Evolutionary conservation across 441 rosid species (phyloP), one percentile per base, ranked within the genome.

Genomic region (Gossypium schwendimanii): DNA sequence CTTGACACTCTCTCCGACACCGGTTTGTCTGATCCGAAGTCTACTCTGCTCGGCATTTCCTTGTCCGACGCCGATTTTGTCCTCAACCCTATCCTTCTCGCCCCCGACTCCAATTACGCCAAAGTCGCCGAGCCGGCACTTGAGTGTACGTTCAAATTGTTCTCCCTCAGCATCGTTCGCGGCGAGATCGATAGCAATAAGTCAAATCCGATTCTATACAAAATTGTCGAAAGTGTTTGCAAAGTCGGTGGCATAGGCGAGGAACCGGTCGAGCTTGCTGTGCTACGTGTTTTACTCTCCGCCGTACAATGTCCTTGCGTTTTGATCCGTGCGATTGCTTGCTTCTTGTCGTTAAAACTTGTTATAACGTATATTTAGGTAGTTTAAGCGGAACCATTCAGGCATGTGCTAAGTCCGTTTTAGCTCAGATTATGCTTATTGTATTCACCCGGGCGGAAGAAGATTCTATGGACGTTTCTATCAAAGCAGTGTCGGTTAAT

Each of bases 341-440:
- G 82, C 84, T 91, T 65, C 86, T 81, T 28, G 76, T 94, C 17
- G 94, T 94, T 45, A 78, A 87, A 83, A 94, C 98, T 67, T 92
- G 99, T 78, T 94, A 92, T 76, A 92, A 94, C 79, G 90, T 91
- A 50, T 94, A 94, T 79, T 83, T 94, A 33, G 89, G 98, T 50
- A 96, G 99, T 23, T 73, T 82, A 21, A 94, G 60, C 45, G 94
- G 94, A 55, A 88, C 98, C 78, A 89, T 86, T 77, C 99, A 94
- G 91, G 91, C 89, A 89, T 94, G 97, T 75, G 97, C 97, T 18
- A 94, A 94, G 83, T 82, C 96, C 1, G 97, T 92, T 10, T 83
- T 94, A 61, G 97, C 97, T 7, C 98, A 92, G 85, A 91, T 94
- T 64, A 78, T 89, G 82, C 81, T 88, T 61, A 85, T 89, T 76